Percentiles rank a stretch among this genome's conserved stretches.
Conservation (phyloP, 257 asterid genomes). For the Solanum bulbocastanum region DNA sequence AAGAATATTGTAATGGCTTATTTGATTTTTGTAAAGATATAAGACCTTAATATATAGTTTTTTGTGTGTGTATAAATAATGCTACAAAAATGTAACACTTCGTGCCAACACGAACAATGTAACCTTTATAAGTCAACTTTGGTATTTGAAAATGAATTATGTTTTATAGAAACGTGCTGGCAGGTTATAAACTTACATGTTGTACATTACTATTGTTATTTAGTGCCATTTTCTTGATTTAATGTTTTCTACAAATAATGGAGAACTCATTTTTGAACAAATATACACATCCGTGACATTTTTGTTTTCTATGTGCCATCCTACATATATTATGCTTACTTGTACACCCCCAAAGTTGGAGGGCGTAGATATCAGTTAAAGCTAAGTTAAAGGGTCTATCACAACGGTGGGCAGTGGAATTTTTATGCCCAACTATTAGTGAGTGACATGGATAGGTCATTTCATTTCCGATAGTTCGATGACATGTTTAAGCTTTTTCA, state of each 20-base stretch:
- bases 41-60: slow-evolving; percentile 19
- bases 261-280: neutral
- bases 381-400: neutral
- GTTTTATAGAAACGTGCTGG: slow-evolving; percentile 2
- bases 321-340: too few species aligned
- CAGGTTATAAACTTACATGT: neutral
- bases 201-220: neutral
- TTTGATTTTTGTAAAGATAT: slow-evolving; percentile 7
- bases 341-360: too few species aligned
- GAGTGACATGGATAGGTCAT: neutral
- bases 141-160: neutral
- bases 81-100: slow-evolving; percentile 2
- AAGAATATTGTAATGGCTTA: neutral
- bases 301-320: neutral
- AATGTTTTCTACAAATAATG: neutral
- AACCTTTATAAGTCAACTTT: neutral
- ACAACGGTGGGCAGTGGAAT: neutral
- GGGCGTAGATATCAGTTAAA: neutral
- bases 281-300: neutral
- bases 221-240: neutral
- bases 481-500: neutral
- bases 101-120: slow-evolving; percentile 24
- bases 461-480: neutral
- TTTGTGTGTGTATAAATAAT: neutral
- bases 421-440: neutral